Percentiles rank a stretch among this genome's conserved stretches.
These are phyloP conservation scores for Cercospora sesami DNA, from an alignment of 2,329 filamentous ascomycete genomes.

Conservation along the genomic window DNA sequence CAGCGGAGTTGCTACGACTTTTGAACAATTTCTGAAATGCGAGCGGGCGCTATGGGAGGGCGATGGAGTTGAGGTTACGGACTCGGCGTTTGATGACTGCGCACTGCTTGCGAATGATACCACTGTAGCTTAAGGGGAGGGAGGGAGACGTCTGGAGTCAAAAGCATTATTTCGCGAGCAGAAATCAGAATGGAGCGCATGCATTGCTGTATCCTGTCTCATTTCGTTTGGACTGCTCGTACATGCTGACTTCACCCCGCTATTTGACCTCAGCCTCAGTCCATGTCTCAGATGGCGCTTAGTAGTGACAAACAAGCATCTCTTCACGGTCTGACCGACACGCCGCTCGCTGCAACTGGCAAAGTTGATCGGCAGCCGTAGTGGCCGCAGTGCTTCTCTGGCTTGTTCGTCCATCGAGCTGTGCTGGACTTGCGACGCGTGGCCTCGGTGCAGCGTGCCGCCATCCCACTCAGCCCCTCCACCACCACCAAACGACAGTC, in stretches of 20 bases:
- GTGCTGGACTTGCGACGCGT: slow-evolving; percentile 8
- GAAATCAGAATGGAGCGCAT: slow-evolving; percentile 6
- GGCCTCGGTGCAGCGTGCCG: background rate
- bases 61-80: background rate
- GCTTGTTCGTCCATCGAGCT: background rate
- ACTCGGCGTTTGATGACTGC: slow-evolving; percentile 4
- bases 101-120: slow-evolving; percentile 21
- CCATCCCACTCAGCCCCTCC: background rate
- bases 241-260: background rate
- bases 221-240: background rate
- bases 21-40: background rate
- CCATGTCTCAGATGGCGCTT: slow-evolving; percentile 9
- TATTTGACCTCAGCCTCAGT: background rate
- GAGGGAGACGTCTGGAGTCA: background rate
- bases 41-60: background rate
- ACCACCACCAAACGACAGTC: slow-evolving; percentile 8
- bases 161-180: background rate
- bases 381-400: background rate
- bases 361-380: background rate
- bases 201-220: background rate
- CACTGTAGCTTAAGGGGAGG: slow-evolving; percentile 17
- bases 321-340: background rate
- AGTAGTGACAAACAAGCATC: slow-evolving; percentile 5
- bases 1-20: background rate
- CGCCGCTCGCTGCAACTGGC: background rate